Evolutionary conservation across 2,329 filamentous ascomycete genomes (phyloP).

Genomic region (Phialophora verrucosa): DNA sequence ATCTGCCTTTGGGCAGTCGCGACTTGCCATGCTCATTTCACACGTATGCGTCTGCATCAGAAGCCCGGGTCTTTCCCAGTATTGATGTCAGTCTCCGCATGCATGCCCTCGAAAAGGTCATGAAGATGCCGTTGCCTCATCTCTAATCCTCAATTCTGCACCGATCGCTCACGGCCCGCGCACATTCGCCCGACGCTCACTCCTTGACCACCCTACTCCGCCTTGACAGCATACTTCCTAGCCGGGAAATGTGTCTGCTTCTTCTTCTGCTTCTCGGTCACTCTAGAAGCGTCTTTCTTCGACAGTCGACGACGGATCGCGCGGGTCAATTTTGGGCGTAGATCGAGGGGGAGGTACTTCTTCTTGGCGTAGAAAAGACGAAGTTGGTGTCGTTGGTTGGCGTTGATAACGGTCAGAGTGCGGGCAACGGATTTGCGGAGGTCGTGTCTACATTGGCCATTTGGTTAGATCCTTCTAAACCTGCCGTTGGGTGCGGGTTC

Average conservation of each 20-base stretch:
- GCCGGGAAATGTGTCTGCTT: conserved; percentile 93
- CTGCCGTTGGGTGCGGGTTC: not conserved
- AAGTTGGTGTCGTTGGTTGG: conserved; percentile 97
- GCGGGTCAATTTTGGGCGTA: conserved; percentile 97
- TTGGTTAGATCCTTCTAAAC: not conserved
- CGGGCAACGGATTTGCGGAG: conserved; percentile 99
- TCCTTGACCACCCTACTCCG: conserved; percentile 29
- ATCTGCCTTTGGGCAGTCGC: not conserved
- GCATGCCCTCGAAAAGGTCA: conserved; percentile 4
- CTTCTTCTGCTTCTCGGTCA: conserved; percentile 97
- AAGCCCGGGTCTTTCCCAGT: not conserved
- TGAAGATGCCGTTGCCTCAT: not conserved
- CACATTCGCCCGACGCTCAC: not conserved
- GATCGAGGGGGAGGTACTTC: conserved; percentile 98
- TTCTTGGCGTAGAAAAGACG: conserved; percentile 99
- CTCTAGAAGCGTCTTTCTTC: conserved; percentile 82
- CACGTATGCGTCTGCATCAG: not conserved
- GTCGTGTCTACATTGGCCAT: conserved; percentile 76
- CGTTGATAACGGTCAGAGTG: conserved; percentile 99
- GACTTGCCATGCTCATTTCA: not conserved
- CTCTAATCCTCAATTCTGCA: not conserved
- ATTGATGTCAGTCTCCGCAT: not conserved
- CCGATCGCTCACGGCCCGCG: not conserved
- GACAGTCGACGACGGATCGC: conserved; percentile 95
- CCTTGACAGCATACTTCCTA: conserved; percentile 99